A percentile compares a stretch with the other conserved stretches of the same genome.
phyloP scores from a whole-genome alignment of 441 rosid species.

The Adansonia rubrostipa region DNA sequence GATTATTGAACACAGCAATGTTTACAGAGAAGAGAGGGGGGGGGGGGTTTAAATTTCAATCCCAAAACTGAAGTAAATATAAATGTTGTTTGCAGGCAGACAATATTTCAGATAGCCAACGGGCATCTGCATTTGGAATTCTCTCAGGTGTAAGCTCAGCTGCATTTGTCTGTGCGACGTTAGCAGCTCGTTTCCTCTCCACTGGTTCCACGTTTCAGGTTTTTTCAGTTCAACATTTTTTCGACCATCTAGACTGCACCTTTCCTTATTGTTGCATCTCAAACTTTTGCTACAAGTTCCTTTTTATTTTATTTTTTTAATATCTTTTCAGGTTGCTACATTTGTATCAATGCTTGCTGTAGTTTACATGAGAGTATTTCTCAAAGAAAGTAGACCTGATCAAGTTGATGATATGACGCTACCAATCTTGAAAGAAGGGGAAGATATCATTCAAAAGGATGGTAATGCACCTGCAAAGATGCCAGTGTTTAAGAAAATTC shows the following conservation, averaged over 20 bases:
- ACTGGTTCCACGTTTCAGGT: constrained; percentile 65
- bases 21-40: neutral
- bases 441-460: constrained; percentile 31
- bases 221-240: neutral
- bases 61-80: constrained; percentile 1
- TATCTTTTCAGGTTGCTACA: constrained; percentile 58
- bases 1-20: neutral
- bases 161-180: constrained; percentile 57
- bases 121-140: constrained; percentile 75
- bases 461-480: constrained; percentile 30
- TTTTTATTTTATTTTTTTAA: too few relatives aligned
- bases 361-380: constrained; percentile 83
- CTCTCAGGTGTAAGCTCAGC: constrained; percentile 58
- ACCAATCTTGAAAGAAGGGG: constrained; percentile 59
- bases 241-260: neutral
- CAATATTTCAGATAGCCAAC: constrained; percentile 41
- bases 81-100: constrained; percentile 57
- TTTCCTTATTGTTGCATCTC: neutral
- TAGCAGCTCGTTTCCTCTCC: constrained; percentile 78
- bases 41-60: neutral
- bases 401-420: constrained; percentile 34
- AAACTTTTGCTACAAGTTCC: neutral
- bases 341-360: constrained; percentile 51
- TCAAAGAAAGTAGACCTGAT: constrained; percentile 48
- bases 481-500: constrained; percentile 42